A percentile compares a stretch with the other conserved stretches of the same genome.
Evolutionary conservation across 2,329 filamentous ascomycete genomes (phyloP).

Genomic region (Orbilia oligospora): DNA sequence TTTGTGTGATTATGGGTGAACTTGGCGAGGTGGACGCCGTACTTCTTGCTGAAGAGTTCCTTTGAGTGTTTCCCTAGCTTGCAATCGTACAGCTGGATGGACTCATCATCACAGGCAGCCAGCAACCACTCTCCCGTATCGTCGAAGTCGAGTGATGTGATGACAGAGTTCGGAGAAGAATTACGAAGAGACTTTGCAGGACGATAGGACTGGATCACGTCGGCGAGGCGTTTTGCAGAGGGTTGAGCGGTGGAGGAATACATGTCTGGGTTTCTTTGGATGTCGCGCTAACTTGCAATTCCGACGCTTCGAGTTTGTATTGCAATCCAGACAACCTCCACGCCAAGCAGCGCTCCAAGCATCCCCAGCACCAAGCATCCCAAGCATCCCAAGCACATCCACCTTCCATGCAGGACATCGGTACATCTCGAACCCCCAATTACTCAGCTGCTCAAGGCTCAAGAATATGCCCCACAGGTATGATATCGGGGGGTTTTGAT

Average conservation of each 20-base stretch:
- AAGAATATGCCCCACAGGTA: neutral
- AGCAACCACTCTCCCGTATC: slow-evolving; percentile 94
- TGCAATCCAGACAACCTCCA: too few species aligned
- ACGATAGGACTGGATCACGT: slow-evolving; percentile 70
- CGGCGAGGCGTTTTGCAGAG: slow-evolving; percentile 63
- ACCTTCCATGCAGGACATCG: neutral
- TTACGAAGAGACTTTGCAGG: slow-evolving; percentile 69
- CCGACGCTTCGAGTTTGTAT: neutral
- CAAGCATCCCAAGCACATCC: too few species aligned
- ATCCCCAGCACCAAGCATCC: too few species aligned
- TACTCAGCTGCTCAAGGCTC: neutral
- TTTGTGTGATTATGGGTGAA: slow-evolving; percentile 93
- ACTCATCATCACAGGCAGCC: slow-evolving; percentile 92
- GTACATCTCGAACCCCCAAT: neutral
- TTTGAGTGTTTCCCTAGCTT: slow-evolving; percentile 92
- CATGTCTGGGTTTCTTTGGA: slow-evolving; percentile 35
- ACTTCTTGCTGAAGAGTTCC: slow-evolving; percentile 93
- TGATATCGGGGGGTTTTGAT: too few species aligned
- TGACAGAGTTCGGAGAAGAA: slow-evolving; percentile 67
- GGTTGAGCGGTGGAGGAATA: slow-evolving; percentile 62
- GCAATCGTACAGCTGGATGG: slow-evolving; percentile 94
- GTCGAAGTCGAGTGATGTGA: slow-evolving; percentile 96
- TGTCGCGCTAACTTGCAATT: neutral
- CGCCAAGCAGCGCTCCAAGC: too few species aligned
- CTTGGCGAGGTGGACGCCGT: slow-evolving; percentile 91